phyloP scores from a whole-genome alignment of 2,329 filamentous ascomycete species.

The Colletotrichum sp. region DNA sequence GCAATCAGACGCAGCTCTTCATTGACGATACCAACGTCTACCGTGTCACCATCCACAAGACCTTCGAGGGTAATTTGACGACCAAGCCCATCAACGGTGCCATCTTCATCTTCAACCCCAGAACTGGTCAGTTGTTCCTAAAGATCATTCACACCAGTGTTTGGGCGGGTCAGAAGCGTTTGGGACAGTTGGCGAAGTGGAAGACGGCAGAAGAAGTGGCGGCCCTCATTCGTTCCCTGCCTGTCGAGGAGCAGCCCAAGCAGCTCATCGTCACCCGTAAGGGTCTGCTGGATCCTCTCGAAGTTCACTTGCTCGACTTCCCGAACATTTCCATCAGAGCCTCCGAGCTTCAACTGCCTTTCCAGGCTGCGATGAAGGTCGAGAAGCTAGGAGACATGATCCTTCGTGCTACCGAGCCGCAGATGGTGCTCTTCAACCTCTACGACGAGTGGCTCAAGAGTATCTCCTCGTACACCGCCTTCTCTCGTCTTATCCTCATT shows the following conservation, averaged over 20 bases:
- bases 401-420: constrained; percentile 94
- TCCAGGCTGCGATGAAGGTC: constrained; percentile 99
- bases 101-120: constrained; percentile 99
- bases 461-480: constrained; percentile 97
- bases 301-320: constrained; percentile 97
- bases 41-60: constrained; percentile 99
- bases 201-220: constrained; percentile 99
- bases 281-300: constrained; percentile 93
- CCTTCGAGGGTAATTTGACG: constrained; percentile 97
- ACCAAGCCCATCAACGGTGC: constrained; percentile 99
- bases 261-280: constrained; percentile 98
- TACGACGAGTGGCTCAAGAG: constrained; percentile 99
- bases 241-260: constrained; percentile 97
- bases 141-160: constrained; percentile 99
- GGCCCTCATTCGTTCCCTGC: constrained; percentile 91
- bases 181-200: constrained; percentile 98
- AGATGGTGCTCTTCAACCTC: constrained; percentile 99
- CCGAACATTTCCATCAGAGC: constrained; percentile 98
- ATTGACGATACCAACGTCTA: constrained; percentile 99
- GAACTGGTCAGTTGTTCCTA: constrained; percentile 94
- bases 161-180: constrained; percentile 98
- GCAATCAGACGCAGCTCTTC: constrained; percentile 98
- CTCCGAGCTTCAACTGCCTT: constrained; percentile 94
- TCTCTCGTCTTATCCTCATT: constrained; percentile 93
- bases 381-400: constrained; percentile 99